Percentiles rank a stretch among this genome's conserved stretches.
These are phyloP conservation scores for Solanum pennellii DNA, from an alignment of 257 asterid genomes.

Conservation along the genomic window DNA sequence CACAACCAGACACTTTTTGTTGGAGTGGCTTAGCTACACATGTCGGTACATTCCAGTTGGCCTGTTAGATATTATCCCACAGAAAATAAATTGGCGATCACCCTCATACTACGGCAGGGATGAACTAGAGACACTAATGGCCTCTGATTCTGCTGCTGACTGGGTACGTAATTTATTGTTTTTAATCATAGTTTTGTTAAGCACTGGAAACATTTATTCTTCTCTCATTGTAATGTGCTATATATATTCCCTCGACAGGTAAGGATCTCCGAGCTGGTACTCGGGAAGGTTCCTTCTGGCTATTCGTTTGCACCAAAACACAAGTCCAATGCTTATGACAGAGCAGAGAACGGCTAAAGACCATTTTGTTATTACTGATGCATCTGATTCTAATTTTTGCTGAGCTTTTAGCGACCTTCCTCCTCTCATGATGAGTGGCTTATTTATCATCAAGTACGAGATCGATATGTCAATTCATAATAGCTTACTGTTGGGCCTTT, in stretches of 20 bases:
- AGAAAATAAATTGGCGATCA: conserved; percentile 73
- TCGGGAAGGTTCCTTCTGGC: conserved; percentile 87
- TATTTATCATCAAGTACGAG: neutral
- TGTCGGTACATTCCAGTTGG: conserved; percentile 89
- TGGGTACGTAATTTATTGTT: conserved; percentile 46
- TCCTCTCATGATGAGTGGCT: neutral
- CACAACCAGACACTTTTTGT: conserved; percentile 82
- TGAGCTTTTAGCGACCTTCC: neutral
- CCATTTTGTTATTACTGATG: neutral
- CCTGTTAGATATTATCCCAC: conserved; percentile 74
- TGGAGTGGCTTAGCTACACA: conserved; percentile 87
- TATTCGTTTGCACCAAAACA: conserved; percentile 88
- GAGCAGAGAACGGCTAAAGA: conserved; percentile 75
- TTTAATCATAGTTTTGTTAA: neutral
- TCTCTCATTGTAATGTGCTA: neutral
- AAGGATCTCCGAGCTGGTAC: conserved; percentile 82
- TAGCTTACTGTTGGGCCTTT: neutral
- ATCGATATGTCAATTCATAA: neutral
- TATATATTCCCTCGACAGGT: conserved; percentile 35
- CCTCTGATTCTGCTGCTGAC: conserved; percentile 97
- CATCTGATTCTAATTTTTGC: neutral
- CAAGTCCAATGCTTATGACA: conserved; percentile 90
- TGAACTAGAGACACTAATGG: conserved; percentile 92
- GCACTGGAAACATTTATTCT: neutral
- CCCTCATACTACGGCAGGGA: conserved; percentile 84